Base-by-base conservation (phyloP, 1,284 basidiomycete genomes). In the Tremellales sp. region DNA sequence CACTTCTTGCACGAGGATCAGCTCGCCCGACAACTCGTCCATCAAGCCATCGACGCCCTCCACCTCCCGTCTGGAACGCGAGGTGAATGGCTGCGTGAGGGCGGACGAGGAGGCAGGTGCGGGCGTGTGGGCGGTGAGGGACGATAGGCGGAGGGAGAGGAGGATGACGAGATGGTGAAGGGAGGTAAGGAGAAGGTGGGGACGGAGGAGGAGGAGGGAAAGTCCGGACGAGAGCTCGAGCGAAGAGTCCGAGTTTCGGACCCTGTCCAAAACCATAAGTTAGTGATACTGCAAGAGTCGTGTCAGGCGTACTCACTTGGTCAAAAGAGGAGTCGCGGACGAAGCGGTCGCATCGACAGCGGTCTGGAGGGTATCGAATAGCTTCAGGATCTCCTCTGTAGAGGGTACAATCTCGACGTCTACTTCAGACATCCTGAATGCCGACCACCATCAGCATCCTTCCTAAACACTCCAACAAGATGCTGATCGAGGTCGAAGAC, bases 151-250 rank as follows among this genome's bases (percentile, higher is more conserved):
- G 10, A 85, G 80, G 6, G 86, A 78, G 39, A 84, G 78, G 26
- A 93, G 72, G 16, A 97, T 79, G 18, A 84, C 79, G 34, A 97
- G 78, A 14, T 91, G 85, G 47, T 94, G 91, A 7, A 97, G 76
- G 66, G 97, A 97, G 1, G 85, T 85, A 10, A 97, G 74, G 56
- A 97, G 78, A 12, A 87, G 71, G 48, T 93, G 82, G 57, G 93
- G 86, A 71, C 97, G 94, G 47, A 93, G 74, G 3, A 87, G 86
- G 14, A 98, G 78, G 2, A 98, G 77, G 0, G 94, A 97, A 52
- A 97, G 88, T 24, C 94, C 94, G 24, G 86, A 77, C 50, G 79
- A 78, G 26, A 80, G 81, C 56, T 88, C 80, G 21, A 86, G 71
- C 33, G 80, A 77, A 38, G 75, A 37, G 36, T 71, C 69, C 3